Evolutionary conservation across 2,329 filamentous ascomycete genomes (phyloP), one percentile per base, ranked within the genome.

Genomic region (Blastomyces parvus): DNA sequence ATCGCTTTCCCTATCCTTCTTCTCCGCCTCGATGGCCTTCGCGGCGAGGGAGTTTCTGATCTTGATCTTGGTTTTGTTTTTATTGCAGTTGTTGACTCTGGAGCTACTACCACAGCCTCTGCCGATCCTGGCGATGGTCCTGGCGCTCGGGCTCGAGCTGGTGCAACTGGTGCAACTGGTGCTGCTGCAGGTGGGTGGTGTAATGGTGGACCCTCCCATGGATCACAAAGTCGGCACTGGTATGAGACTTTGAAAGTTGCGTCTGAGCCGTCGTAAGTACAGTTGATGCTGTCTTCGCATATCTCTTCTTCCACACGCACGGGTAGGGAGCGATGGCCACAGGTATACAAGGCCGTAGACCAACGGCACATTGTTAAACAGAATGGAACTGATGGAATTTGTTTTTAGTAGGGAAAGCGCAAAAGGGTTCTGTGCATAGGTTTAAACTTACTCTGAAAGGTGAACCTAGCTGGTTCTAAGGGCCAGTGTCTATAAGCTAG

Each of bases 301-400:
- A 14, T 42, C 22, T 13, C 33, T 40, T 58, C 55, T 25, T 58
- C 55, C n/a, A 58, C 55, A 25, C 55, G 55, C 14, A 58, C 55
- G 19, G 55, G 55, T 11, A n/a, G 33, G n/a, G 55, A 58, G 55
- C 33, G 55, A 36, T 58, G 55, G 19, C 55, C 36, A 17, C 55
- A 58, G 55, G 55, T 25, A 27, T 58, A 58, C n/a, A 58, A 9
- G 55, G 36, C 55, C 17, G n/a, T 38, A 7, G 55, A 38, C 55
- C 55, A 58, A 25, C 55, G 55, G 55, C 55, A 58, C 55, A 58
- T 58, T 25, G 25, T 53, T 33, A 8, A 53, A 33, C 30, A 33
- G 50, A 9, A 7, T 14, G 13, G 3, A n/a, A 6, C 25, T 53
- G 4, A 53, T 33, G 13, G 25, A 3, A 27, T 27, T 27, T 52